Evolutionary conservation across 805 yeast genomes (phyloP).

Genomic region (Lipomyces orientalis): DNA sequence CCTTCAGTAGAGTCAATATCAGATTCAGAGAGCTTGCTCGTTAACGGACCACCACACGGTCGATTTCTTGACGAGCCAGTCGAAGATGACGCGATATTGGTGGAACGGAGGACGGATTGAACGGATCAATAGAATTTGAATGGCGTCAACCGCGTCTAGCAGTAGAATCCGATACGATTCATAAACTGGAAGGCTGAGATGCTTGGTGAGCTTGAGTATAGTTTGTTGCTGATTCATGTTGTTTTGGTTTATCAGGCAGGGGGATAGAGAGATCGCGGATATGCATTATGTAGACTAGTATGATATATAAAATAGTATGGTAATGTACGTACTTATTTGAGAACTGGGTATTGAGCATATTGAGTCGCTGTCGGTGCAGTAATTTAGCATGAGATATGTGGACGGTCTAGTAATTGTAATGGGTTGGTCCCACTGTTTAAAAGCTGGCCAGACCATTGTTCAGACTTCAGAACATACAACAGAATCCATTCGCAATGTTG

Average conservation of each 20-base stretch:
- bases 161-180: neutral
- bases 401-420: too few relatives aligned
- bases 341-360: neutral
- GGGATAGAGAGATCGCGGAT: neutral
- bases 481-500: neutral
- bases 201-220: neutral
- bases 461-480: neutral
- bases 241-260: neutral
- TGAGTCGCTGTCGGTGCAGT: neutral
- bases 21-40: neutral
- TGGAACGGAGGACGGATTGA: constrained; percentile 12
- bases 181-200: neutral
- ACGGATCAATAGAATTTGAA: neutral
- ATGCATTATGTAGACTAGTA: neutral
- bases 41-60: constrained; percentile 2
- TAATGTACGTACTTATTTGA: neutral
- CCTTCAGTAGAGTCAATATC: neutral
- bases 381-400: too few relatives aligned
- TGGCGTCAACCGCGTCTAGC: neutral
- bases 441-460: neutral
- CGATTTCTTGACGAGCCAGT: constrained; percentile 29
- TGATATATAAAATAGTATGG: neutral
- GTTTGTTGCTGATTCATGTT: neutral
- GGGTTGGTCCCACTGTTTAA: too few relatives aligned
- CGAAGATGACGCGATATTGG: constrained; percentile 26